Base-by-base conservation (phyloP, 2,329 filamentous ascomycete species). In the Coniochaeta sp. region DNA sequence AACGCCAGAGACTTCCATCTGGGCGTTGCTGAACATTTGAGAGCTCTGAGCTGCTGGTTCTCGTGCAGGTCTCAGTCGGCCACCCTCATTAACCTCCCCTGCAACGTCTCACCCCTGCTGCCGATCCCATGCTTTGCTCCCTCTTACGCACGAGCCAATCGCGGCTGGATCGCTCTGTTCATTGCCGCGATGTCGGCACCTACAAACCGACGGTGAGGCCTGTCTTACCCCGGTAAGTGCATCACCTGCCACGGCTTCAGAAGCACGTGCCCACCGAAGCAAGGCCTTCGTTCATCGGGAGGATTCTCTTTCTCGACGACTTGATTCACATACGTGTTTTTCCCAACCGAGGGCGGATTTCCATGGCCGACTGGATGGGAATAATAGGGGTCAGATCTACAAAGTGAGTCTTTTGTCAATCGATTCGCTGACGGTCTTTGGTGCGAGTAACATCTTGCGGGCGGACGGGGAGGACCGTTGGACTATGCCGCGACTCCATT, bases 391-490 rank as follows among this genome's bases (percentile, higher is more conserved):
- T 26, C 18, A 24, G 38, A 24, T 42, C 38, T 14, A 42, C 38
- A 14, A 42, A 7, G 4, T 5, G 10, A 10, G n/a, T n/a, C n/a
- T 38, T 9, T 14, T 22, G 4, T 20, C 16, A 24, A 26, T 42
- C 38, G 38, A 42, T 42, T 42, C 20, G 38, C 38, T 26, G 18
- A 5, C 20, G 20, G 18, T n/a, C 35, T 22, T 22, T 24, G 35
- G 18, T 24, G 7, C 12, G 6, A 47, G 42, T 13, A 47, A 20
- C 12, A 12, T 40, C 14, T 47, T 9, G 26, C 45, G 45, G 45
- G 45, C 45, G 45, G 45, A 48, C 45, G 45, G 45, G 45, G 45
- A 48, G 45, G 45, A 48, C 45, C 45, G 45, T 48, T 42, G 38
- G 38, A 42, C 22, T 18, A 13, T 42, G 38, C 38, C 38, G 38